phyloP scores from a whole-genome alignment of 148 eudicot genomes.

The Chenopodium formosanum region DNA sequence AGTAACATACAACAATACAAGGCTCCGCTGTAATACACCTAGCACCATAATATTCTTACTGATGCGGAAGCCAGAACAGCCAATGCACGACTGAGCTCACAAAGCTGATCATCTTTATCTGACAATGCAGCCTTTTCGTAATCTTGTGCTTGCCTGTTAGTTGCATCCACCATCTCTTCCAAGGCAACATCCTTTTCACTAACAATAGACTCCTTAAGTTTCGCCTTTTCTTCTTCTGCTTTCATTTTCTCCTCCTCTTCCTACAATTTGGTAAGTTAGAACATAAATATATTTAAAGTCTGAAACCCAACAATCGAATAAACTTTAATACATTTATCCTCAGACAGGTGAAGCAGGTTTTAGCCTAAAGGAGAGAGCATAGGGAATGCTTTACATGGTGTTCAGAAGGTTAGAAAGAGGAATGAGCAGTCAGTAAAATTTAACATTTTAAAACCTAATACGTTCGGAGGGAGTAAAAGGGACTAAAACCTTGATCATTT shows the following conservation, averaged over 20 bases:
- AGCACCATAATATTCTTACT: conserved; percentile 32
- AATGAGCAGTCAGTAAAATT: not conserved
- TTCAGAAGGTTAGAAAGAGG: not conserved
- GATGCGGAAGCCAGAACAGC: conserved; percentile 80
- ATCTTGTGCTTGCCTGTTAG: conserved; percentile 52
- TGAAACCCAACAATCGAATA: not conserved
- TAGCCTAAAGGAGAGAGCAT: not conserved
- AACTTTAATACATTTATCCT: not conserved
- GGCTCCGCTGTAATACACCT: not conserved
- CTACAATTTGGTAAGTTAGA: conserved; percentile 32
- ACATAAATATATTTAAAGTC: not conserved
- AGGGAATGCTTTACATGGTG: not conserved
- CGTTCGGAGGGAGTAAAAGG: not conserved
- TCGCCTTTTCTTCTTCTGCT: conserved; percentile 60
- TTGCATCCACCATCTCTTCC: conserved; percentile 62
- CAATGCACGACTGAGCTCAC: conserved; percentile 77
- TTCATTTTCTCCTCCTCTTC: conserved; percentile 59
- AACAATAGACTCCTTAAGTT: conserved; percentile 48
- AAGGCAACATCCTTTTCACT: conserved; percentile 58
- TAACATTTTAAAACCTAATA: not conserved
- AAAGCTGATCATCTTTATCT: conserved; percentile 65
- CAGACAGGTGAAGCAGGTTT: conserved; percentile 2
- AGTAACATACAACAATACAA: not conserved
- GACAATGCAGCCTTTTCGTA: conserved; percentile 33
- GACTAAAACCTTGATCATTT: conserved; percentile 60